These are phyloP conservation scores for Nakazawaea holstii DNA, from an alignment of 805 yeast species.

Conservation along the genomic window DNA sequence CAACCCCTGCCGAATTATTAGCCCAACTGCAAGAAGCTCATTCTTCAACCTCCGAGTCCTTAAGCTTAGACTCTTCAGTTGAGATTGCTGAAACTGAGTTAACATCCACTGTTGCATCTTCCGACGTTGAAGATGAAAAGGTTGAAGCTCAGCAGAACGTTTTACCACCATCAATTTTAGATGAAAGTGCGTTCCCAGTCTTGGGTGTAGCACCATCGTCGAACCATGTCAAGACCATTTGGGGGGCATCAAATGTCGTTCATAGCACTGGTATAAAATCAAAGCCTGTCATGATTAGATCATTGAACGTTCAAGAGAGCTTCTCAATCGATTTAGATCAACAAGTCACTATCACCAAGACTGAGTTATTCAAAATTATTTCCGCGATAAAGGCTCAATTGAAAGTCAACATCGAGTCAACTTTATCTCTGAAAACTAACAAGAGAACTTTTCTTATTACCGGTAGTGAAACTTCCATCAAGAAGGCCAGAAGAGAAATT, in stretches of 20 bases:
- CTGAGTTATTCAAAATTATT: constrained; percentile 66
- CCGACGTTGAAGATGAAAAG: constrained; percentile 7
- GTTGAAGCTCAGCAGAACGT: constrained; percentile 4
- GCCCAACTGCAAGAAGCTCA: constrained; percentile 27
- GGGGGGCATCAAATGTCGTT: constrained; percentile 48
- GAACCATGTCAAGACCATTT: constrained; percentile 22
- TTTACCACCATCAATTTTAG: constrained; percentile 37
- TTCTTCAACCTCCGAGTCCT: constrained; percentile 13
- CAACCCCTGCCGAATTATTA: constrained; percentile 34
- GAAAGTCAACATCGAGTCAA: constrained; percentile 72
- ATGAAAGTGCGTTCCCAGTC: constrained; percentile 60
- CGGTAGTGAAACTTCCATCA: constrained; percentile 66
- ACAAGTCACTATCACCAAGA: constrained; percentile 56
- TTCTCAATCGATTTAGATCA: constrained; percentile 68
- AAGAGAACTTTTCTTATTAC: constrained; percentile 79
- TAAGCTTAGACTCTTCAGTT: constrained; percentile 14
- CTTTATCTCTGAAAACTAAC: constrained; percentile 67
- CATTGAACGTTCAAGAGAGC: constrained; percentile 69
- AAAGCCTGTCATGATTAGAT: constrained; percentile 31
- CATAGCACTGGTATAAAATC: constrained; percentile 19
- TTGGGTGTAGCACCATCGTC: constrained; percentile 43
- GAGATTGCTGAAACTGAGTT: constrained; percentile 12
- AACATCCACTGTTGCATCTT: constrained; percentile 6
- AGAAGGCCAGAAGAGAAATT: constrained; percentile 68
- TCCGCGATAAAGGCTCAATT: constrained; percentile 54